These are phyloP conservation scores for Knoxdaviesia capensis DNA, from an alignment of 2,329 filamentous ascomycete genomes.

Conservation along the genomic window DNA sequence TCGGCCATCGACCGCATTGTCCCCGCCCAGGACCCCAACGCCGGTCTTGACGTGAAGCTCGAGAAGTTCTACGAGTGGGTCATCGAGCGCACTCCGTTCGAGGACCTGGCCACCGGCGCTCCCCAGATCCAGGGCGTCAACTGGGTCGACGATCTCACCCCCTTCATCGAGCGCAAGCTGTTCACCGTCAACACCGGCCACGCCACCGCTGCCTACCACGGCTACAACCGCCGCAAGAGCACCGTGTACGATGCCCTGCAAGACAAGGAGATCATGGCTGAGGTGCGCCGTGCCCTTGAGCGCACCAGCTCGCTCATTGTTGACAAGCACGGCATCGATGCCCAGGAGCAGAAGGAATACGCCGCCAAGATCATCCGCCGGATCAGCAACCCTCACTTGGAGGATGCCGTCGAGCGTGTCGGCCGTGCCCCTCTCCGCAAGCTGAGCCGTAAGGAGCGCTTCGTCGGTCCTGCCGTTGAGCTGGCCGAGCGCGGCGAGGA, in stretches of 20 bases:
- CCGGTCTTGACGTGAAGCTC: constrained; percentile 77
- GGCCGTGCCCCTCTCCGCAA: constrained; percentile 89
- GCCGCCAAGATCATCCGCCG: constrained; percentile 81
- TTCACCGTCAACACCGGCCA: constrained; percentile 99
- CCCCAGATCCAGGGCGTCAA: constrained; percentile 74
- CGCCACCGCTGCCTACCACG: constrained; percentile 89
- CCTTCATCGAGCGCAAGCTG: constrained; percentile 97
- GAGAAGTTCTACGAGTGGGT: constrained; percentile 99
- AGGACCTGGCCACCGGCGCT: constrained; percentile 34
- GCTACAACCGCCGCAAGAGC: constrained; percentile 66
- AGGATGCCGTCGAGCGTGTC: constrained; percentile 87
- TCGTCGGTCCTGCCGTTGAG: constrained; percentile 79
- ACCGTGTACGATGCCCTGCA: constrained; percentile 54
- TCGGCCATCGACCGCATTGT: constrained; percentile 97
- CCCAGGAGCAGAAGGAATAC: constrained; percentile 63
- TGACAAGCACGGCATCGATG: constrained; percentile 62
- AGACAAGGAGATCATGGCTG: constrained; percentile 58
- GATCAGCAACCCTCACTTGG: constrained; percentile 82
- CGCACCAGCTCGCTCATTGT: constrained; percentile 80
- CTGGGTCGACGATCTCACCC: constrained; percentile 78
- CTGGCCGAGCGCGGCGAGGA: constrained; percentile 64
- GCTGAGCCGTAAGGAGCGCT: constrained; percentile 84
- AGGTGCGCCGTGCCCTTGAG: constrained; percentile 59
- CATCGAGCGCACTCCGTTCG: constrained; percentile 73
- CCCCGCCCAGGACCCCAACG: constrained; percentile 62